A percentile compares a stretch with the other conserved stretches of the same genome.
These are phyloP conservation scores for Saccharomyces jurei DNA, from an alignment of 805 yeast species.

Conservation along the genomic window DNA sequence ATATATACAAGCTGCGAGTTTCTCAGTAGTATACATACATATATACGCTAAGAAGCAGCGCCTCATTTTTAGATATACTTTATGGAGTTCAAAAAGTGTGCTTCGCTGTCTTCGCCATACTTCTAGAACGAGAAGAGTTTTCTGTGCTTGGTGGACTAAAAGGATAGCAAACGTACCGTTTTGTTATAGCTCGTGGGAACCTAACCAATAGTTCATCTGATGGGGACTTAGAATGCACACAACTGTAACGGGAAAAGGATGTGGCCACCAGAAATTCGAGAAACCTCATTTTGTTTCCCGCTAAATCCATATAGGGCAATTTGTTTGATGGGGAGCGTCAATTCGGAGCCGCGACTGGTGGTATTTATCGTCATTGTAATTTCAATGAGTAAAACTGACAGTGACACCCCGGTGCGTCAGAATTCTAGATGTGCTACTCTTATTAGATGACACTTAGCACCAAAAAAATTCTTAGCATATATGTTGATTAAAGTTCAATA, in stretches of 20 bases:
- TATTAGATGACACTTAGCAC: not conserved
- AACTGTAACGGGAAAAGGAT: not conserved
- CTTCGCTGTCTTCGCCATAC: not conserved
- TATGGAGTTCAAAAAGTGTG: not conserved
- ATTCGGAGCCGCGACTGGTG: not conserved
- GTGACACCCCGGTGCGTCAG: not conserved
- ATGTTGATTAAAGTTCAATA: not conserved
- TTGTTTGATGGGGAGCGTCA: not conserved
- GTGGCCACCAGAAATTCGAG: too few relatives aligned
- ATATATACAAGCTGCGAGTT: not conserved
- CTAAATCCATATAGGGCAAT: not conserved
- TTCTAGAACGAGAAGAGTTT: too few relatives aligned
- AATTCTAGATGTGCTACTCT: too few relatives aligned
- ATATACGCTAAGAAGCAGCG: not conserved
- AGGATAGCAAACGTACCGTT: too few relatives aligned
- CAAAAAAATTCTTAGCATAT: not conserved
- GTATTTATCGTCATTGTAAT: not conserved
- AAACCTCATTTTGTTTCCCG: not conserved
- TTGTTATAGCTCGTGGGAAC: too few relatives aligned
- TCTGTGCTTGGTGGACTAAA: too few relatives aligned
- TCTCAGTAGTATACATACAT: not conserved
- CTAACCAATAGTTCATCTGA: not conserved
- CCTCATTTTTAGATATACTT: not conserved
- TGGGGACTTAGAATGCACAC: not conserved
- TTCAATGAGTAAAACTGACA: too few relatives aligned